phyloP scores from a whole-genome alignment of 495 filamentous ascomycete species.

The Daldinia grandis region DNA sequence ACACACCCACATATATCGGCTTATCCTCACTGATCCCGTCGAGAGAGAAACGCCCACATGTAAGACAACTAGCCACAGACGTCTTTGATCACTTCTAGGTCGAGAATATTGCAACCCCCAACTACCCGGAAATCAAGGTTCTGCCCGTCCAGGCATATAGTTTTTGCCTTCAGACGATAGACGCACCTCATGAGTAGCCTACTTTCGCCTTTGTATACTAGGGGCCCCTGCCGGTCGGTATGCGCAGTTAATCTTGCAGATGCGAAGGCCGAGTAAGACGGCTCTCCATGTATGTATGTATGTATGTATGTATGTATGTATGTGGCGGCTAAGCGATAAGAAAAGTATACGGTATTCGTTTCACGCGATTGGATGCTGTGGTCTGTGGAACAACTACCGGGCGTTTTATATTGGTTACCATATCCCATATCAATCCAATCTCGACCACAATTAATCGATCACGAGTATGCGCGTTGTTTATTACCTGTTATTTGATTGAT shows the following conservation, averaged over 20 bases:
- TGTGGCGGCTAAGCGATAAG: conserved; percentile 11
- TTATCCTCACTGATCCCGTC: conserved; percentile 5
- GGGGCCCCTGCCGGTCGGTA: neutral
- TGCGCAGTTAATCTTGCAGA: conserved; percentile 24
- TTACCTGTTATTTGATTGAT: conserved; percentile 4
- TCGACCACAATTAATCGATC: neutral
- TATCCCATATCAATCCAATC: neutral
- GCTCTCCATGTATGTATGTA: neutral
- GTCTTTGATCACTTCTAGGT: neutral
- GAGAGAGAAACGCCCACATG: conserved; percentile 9
- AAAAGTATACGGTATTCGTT: neutral
- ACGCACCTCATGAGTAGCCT: neutral
- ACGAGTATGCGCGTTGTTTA: neutral
- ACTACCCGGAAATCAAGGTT: conserved; percentile 17
- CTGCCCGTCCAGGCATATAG: neutral
- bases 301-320: neutral
- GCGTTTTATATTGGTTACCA: neutral
- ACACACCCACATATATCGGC: conserved; percentile 19
- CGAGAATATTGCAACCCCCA: neutral
- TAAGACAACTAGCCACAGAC: conserved; percentile 25
- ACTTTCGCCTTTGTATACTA: neutral
- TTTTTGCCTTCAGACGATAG: neutral
- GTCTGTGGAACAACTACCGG: conserved; percentile 1
- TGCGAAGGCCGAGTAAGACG: conserved; percentile 10
- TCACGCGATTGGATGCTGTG: conserved; percentile 6